A percentile compares a stretch with the other conserved stretches of the same genome.
phyloP scores from a whole-genome alignment of 352 stramenopile genomes.

The Phytophthora colocasiae region DNA sequence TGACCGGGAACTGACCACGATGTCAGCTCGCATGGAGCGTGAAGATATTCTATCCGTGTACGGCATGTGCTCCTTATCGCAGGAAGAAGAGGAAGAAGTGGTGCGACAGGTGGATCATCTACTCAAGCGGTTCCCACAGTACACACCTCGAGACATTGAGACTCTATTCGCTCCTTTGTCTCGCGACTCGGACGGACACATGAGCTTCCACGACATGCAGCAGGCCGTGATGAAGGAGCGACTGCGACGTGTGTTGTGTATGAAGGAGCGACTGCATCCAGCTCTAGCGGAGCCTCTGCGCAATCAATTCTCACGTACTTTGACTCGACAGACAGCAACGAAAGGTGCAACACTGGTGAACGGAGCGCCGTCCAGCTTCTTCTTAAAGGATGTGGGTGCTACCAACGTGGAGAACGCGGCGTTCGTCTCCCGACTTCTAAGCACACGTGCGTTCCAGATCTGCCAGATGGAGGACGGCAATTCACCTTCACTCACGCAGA shows the following conservation, averaged over 20 bases:
- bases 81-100: conserved; percentile 78
- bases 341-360: conserved; percentile 41
- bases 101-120: conserved; percentile 72
- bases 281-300: conserved; percentile 53
- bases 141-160: conserved; percentile 68
- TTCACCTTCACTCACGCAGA: conserved; percentile 76
- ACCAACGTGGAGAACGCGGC: conserved; percentile 73
- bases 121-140: conserved; percentile 71
- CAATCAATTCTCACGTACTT: conserved; percentile 55
- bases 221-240: conserved; percentile 64
- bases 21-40: conserved; percentile 79
- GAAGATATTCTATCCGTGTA: conserved; percentile 87
- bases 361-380: conserved; percentile 67
- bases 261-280: conserved; percentile 72
- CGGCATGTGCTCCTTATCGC: conserved; percentile 63
- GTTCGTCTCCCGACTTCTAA: conserved; percentile 74
- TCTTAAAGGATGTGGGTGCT: conserved; percentile 76
- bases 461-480: conserved; percentile 86
- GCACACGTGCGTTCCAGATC: conserved; percentile 83
- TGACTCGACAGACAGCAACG: conserved; percentile 50
- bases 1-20: conserved; percentile 77
- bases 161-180: conserved; percentile 60
- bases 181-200: conserved; percentile 41
- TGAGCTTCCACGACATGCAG: conserved; percentile 90
- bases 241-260: conserved; percentile 67